These are phyloP conservation scores for Aspergillus sclerotiicarbonarius DNA, from an alignment of 495 filamentous ascomycete species.

Conservation along the genomic window DNA sequence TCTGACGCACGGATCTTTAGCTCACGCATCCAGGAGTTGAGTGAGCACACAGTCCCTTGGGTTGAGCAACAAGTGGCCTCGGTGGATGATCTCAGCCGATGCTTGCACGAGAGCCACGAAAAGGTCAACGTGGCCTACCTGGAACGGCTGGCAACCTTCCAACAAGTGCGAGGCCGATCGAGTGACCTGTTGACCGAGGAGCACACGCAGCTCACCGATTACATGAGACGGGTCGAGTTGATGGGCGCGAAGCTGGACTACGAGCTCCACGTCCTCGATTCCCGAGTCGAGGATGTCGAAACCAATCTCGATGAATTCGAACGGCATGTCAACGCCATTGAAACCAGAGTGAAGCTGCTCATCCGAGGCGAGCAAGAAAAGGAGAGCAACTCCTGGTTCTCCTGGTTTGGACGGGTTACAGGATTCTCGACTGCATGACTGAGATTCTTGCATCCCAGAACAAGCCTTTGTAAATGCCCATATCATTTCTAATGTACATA, in stretches of 20 bases:
- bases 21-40: slow-evolving; percentile 48
- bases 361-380: slow-evolving; percentile 60
- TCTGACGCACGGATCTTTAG: slow-evolving; percentile 62
- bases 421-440: not conserved
- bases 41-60: slow-evolving; percentile 58
- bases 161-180: slow-evolving; percentile 60
- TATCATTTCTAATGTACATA: slow-evolving; percentile 28
- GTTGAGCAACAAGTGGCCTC: slow-evolving; percentile 59
- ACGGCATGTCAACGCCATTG: slow-evolving; percentile 74
- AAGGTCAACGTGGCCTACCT: slow-evolving; percentile 67
- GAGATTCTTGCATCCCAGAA: not conserved
- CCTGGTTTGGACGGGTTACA: slow-evolving; percentile 36
- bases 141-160: slow-evolving; percentile 63
- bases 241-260: slow-evolving; percentile 90
- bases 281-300: slow-evolving; percentile 86
- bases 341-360: slow-evolving; percentile 70
- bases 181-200: slow-evolving; percentile 68
- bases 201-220: slow-evolving; percentile 64
- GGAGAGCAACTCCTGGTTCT: slow-evolving; percentile 56
- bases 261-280: slow-evolving; percentile 76
- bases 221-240: slow-evolving; percentile 76
- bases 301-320: slow-evolving; percentile 78
- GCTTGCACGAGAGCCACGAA: slow-evolving; percentile 57
- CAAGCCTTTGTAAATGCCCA: slow-evolving; percentile 1
- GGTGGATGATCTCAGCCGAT: slow-evolving; percentile 62